Base-by-base conservation (phyloP, 257 asterid species). In the Handroanthus guayacan region DNA sequence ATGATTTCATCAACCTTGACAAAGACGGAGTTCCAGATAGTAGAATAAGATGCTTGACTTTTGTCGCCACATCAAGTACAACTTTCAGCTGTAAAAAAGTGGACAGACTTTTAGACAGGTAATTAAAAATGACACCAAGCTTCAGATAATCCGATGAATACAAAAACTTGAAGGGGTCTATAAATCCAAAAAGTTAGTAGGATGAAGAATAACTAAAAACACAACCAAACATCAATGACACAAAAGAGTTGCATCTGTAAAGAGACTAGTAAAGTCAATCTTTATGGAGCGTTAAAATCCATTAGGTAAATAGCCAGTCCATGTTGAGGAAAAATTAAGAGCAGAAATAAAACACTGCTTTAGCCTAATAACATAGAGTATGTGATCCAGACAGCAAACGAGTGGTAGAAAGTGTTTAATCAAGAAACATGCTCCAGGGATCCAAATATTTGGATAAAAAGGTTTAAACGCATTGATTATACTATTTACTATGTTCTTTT, bases 11-110 rank as follows among this genome's bases (percentile, higher is more conserved):
- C 79, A 91, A 95, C 98, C 99, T 95, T 85, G 99, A 92, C 86
- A 95, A 82, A 72, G 98, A 95, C 79, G 99, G 99, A 77, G 99
- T 95, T 85, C 99, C 99, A 16, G 99, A 95, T 25, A 95, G 83
- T 70, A 95, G 91, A 86, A 95, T 86, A 71, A 91, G 87, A 85
- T 91, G 98, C 78, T 91, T 89, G 82, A 83, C 92, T 87, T 92
- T 95, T 74, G 58, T 10, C 54, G 97, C 92, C 75, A 91, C 78
- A 57, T 86, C 95, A 82, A 92, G 94, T 71, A 91, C 91, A 79
- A 80, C 87, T 74, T 83, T 81, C 67, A 90, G 80, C 99, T 95
- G 86, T 38, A 61, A 75, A 80, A 87, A 44, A 74, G 50, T 17
- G 31, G 25, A 44, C 56, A n/a, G 80, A 77, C 4, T 57, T 62